These are phyloP conservation scores for Pseudevernia furfuracea DNA, from an alignment of 495 filamentous ascomycete species.

Conservation along the genomic window DNA sequence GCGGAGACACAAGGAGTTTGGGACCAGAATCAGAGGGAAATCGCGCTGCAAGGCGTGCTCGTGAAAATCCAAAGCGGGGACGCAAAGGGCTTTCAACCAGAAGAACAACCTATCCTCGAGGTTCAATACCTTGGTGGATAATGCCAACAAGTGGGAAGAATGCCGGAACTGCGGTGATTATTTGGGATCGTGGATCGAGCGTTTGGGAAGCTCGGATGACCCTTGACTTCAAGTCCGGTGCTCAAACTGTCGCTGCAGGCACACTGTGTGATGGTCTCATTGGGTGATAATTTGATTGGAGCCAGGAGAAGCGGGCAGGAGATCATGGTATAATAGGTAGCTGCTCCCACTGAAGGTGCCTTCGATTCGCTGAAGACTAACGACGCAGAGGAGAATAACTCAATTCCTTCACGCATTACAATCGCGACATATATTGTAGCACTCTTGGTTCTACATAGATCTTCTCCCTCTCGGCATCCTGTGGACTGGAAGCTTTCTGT, in stretches of 20 bases:
- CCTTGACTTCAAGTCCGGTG: background rate
- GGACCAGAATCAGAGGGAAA: background rate
- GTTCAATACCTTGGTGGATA: background rate
- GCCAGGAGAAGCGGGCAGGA: too few relatives aligned
- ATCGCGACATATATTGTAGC: too few relatives aligned
- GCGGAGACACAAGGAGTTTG: too few relatives aligned
- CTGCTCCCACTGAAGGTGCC: background rate
- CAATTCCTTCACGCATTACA: background rate
- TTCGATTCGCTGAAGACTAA: background rate
- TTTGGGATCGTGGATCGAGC: constrained; percentile 1
- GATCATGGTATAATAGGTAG: background rate
- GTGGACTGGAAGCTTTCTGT: background rate
- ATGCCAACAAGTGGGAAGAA: background rate
- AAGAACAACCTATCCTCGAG: too few relatives aligned
- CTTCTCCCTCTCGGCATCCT: background rate
- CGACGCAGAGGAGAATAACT: background rate
- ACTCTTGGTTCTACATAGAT: too few relatives aligned
- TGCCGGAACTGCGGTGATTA: background rate
- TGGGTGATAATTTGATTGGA: too few relatives aligned
- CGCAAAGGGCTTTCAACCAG: background rate
- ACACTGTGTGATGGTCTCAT: background rate
- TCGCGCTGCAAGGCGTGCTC: background rate
- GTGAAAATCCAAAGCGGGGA: background rate
- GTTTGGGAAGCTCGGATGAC: background rate
- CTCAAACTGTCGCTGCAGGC: background rate